These are phyloP conservation scores for Mucor indicus DNA, from an alignment of 371 early-diverging fungal species.

Conservation along the genomic window DNA sequence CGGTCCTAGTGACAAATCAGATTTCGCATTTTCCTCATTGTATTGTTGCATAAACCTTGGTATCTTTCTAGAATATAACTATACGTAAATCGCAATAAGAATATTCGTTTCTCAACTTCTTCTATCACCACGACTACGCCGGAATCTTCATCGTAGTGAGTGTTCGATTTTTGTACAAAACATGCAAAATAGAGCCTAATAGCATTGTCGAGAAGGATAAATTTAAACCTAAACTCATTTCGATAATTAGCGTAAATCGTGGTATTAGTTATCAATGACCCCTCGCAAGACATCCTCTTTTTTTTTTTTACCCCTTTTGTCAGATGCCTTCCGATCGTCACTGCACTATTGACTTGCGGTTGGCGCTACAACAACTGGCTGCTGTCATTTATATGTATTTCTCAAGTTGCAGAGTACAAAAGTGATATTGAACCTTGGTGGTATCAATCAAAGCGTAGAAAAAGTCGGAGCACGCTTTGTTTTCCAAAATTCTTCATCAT, in stretches of 20 bases:
- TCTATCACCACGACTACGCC: slow-evolving; percentile 4
- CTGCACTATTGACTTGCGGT: background rate
- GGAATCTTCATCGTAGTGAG: slow-evolving; percentile 2
- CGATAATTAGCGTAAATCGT: background rate
- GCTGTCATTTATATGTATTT: too few species aligned
- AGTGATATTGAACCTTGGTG: background rate
- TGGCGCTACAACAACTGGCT: background rate
- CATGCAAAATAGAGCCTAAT: background rate
- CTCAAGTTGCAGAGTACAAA: background rate
- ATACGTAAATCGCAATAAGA: slow-evolving; percentile 8
- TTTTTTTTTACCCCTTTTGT: slow-evolving; percentile 9
- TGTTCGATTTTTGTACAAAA: slow-evolving; percentile 7
- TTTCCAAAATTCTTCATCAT: slow-evolving; percentile 10
- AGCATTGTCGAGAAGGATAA: background rate
- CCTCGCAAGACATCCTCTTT: slow-evolving; percentile 2
- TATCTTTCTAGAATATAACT: slow-evolving; percentile 10
- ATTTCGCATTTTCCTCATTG: slow-evolving; percentile 6
- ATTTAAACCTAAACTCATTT: background rate
- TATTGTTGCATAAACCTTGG: slow-evolving; percentile 9
- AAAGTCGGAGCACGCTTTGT: slow-evolving; percentile 4
- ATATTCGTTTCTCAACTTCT: slow-evolving; percentile 1
- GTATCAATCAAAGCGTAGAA: slow-evolving; percentile 13
- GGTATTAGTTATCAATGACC: slow-evolving; percentile 7
- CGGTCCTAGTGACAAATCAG: slow-evolving; percentile 3
- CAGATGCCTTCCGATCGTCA: background rate